Conservation (phyloP, 2,329 filamentous ascomycete species). For the Myriosclerotinia curreyana region DNA sequence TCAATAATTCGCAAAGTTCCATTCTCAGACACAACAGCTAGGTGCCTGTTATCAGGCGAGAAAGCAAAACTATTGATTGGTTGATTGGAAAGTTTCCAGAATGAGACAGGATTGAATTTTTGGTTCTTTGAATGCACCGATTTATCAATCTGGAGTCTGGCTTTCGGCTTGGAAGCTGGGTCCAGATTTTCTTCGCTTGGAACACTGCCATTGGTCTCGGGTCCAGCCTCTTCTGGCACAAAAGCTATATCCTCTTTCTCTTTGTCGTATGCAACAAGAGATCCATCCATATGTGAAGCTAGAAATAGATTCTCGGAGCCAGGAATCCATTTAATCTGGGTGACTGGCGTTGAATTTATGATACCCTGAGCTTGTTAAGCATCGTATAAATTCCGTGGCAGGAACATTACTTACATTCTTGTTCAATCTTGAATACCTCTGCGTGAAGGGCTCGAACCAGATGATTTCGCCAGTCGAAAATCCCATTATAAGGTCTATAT, state of each 20-base stretch:
- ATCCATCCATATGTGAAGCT: conserved; percentile 87
- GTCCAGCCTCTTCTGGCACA: conserved; percentile 60
- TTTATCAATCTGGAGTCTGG: conserved; percentile 72
- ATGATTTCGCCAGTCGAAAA: conserved; percentile 97
- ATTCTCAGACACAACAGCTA: conserved; percentile 90
- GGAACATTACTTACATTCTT: conserved; percentile 66
- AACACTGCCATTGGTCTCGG: conserved; percentile 36
- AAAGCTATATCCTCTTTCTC: conserved; percentile 89
- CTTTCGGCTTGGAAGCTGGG: conserved; percentile 33
- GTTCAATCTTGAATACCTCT: conserved; percentile 92
- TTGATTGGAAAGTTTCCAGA: conserved; percentile 90
- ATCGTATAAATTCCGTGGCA: neutral
- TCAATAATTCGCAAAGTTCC: conserved; percentile 87
- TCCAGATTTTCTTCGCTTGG: conserved; percentile 36
- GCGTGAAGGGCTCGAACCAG: conserved; percentile 96
- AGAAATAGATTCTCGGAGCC: conserved; percentile 91
- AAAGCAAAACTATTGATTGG: conserved; percentile 89
- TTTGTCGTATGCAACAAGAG: conserved; percentile 92
- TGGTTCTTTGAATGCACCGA: conserved; percentile 93
- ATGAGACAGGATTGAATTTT: conserved; percentile 86
- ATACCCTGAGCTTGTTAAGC: conserved; percentile 57
- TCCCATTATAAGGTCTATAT: conserved; percentile 90
- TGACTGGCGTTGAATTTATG: conserved; percentile 82
- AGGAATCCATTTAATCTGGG: conserved; percentile 88
- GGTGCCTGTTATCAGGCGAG: conserved; percentile 80